phyloP scores from a whole-genome alignment of 1,139 yeast genomes.

The Pichia sp. region DNA sequence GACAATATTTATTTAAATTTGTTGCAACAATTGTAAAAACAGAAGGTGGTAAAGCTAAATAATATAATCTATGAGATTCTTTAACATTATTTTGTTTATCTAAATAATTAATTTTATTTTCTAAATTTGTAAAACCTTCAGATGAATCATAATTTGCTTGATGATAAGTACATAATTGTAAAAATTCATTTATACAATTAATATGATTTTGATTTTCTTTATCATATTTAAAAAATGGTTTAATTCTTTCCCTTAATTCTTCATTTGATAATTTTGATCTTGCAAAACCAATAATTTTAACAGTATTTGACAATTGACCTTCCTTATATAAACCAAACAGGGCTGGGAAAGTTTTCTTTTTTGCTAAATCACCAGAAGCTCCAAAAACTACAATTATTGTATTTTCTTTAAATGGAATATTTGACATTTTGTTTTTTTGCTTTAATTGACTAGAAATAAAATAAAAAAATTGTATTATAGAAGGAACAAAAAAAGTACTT shows the following conservation, averaged over 20 bases:
- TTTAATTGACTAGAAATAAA: too few species aligned
- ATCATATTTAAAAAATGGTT: conserved; percentile 56
- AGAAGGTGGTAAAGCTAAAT: conserved; percentile 92
- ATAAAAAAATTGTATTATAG: too few species aligned
- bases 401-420: conserved; percentile 45
- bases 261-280: conserved; percentile 65
- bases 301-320: conserved; percentile 65
- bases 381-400: conserved; percentile 83
- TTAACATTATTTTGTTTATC: conserved; percentile 44
- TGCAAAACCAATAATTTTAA: conserved; percentile 85
- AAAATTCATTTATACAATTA: conserved; percentile 53
- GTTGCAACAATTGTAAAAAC: conserved; percentile 77
- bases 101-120: conserved; percentile 47
- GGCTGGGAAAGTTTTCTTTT: conserved; percentile 89
- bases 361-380: conserved; percentile 95
- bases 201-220: conserved; percentile 30
- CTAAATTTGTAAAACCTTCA: conserved; percentile 61
- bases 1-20: conserved; percentile 62
- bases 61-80: conserved; percentile 70
- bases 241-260: conserved; percentile 62
- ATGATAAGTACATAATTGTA: conserved; percentile 58
- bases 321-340: conserved; percentile 70
- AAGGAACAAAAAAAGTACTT: too few species aligned
- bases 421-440: neutral
- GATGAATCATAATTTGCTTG: conserved; percentile 75